Base-by-base conservation (phyloP, 164 flowering plant genomes). In the Macadamia integrifolia region DNA sequence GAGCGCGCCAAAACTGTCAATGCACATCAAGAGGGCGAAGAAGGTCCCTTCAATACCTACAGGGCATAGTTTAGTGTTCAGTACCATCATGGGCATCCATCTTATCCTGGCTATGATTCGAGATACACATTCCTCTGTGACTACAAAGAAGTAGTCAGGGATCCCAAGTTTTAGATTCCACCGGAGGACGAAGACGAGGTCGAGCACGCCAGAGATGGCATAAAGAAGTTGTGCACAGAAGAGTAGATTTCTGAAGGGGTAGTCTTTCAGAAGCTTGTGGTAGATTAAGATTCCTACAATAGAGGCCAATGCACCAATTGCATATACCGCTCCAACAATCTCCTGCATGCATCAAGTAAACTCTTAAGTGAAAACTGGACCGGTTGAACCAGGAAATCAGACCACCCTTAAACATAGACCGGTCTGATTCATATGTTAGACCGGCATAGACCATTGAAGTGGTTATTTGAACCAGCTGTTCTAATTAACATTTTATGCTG, bases 21-120 rank as follows among this genome's bases (percentile, higher is more conserved):
- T 90, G 78, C 87, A 84, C 93, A 86, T 88, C 30, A 90, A 61
- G 3, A 90, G 80, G 0, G 97, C 97, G 59, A 90, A 90, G 63
- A 90, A 90, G 0, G 93, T 90, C 12, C 91, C 93, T 68, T 85
- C 91, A 11, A 87, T 87, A 62, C 93, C 93, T 14, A 75, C 11
- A n/a, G 92, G 91, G 65, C 93, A 90, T 0, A 88, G 85, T 66
- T 75, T 75, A 11, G 86, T 80, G 74, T 89, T 86, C 3, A 90
- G 64, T 0, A 90, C 86, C 7, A 86, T 75, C 88, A 90, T 84
- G 0, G 96, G 92, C 78, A 81, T 86, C 96, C 93, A 90, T 68
- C 88, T 66, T 18, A 90, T 75, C 28, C 80, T 74, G 62, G 67
- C 66, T 18, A 87, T 61, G 56, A 87, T 75, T 48, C 81, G 72